Evolutionary conservation across 2,329 filamentous ascomycete species (phyloP).

Genomic region (Epichloe typhina): DNA sequence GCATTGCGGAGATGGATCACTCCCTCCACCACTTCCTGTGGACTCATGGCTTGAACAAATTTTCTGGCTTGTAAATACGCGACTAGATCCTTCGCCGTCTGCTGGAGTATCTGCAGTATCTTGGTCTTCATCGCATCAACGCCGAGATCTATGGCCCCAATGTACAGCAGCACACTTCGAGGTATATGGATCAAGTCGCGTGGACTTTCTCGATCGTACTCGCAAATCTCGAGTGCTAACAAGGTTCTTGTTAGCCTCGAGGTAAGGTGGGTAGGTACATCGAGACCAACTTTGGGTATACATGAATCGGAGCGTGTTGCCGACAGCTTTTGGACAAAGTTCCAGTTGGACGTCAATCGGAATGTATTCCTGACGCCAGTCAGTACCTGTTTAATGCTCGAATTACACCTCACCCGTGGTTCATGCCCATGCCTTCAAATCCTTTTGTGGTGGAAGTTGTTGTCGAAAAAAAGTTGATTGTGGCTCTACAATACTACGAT

Average conservation of each 20-base stretch:
- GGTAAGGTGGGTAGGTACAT: neutral
- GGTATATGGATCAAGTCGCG: slow-evolving; percentile 18
- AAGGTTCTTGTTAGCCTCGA: neutral
- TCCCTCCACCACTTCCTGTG: slow-evolving; percentile 11
- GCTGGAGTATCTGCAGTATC: slow-evolving; percentile 16
- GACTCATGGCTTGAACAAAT: slow-evolving; percentile 8
- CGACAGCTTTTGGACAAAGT: slow-evolving; percentile 14
- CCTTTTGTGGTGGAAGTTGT: slow-evolving; percentile 17
- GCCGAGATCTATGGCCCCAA: slow-evolving; percentile 17
- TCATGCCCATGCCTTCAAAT: slow-evolving; percentile 7
- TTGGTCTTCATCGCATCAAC: slow-evolving; percentile 15
- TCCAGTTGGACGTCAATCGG: slow-evolving; percentile 14
- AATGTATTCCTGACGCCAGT: slow-evolving; percentile 14
- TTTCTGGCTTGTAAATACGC: slow-evolving; percentile 9
- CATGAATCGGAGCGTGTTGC: slow-evolving; percentile 21
- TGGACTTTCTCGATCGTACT: slow-evolving; percentile 11
- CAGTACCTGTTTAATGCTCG: neutral
- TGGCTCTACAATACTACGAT: slow-evolving; percentile 20
- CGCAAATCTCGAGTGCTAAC: slow-evolving; percentile 9
- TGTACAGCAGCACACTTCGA: slow-evolving; percentile 20
- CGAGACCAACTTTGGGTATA: slow-evolving; percentile 20
- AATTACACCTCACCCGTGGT: neutral
- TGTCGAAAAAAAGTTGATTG: slow-evolving; percentile 22
- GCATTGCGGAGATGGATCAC: slow-evolving; percentile 16
- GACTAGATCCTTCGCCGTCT: slow-evolving; percentile 13